These are phyloP conservation scores for Ajuga reptans DNA, from an alignment of 305 asterid species.

Conservation along the genomic window DNA sequence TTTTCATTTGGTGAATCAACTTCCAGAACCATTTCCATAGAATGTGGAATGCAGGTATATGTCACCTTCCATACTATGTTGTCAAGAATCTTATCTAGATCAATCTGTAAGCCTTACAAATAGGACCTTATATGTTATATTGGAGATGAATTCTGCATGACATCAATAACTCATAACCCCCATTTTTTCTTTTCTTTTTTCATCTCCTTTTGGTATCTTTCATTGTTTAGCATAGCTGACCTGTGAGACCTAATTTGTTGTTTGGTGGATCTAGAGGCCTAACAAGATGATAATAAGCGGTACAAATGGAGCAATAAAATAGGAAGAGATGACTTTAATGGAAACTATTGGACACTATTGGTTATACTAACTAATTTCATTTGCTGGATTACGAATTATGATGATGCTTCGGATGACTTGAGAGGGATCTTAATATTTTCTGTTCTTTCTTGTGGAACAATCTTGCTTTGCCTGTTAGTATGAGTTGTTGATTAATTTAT, in stretches of 20 bases:
- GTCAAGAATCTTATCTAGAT: neutral
- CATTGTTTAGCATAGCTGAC: neutral
- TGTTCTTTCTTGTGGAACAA: neutral
- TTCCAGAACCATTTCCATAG: slow-evolving; percentile 89
- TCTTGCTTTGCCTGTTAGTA: neutral
- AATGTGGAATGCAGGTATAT: slow-evolving; percentile 97
- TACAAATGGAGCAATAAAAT: neutral
- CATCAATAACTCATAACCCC: neutral
- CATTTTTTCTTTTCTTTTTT: neutral
- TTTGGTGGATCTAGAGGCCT: slow-evolving; percentile 13
- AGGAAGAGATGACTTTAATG: neutral
- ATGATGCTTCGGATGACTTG: neutral
- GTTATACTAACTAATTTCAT: neutral
- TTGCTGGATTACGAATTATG: neutral
- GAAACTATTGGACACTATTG: neutral
- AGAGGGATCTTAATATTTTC: neutral
- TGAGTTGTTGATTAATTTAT: neutral
- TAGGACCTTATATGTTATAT: neutral
- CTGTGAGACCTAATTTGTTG: neutral
- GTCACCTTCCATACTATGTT: neutral
- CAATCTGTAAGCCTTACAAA: neutral
- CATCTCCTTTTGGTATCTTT: too few relatives aligned
- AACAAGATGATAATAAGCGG: neutral
- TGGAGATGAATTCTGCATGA: slow-evolving; percentile 9
- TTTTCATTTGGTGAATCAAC: slow-evolving; percentile 90